Conservation (phyloP, 176 grass and related monocot genomes). For the Hyparrhenia diplandra region DNA sequence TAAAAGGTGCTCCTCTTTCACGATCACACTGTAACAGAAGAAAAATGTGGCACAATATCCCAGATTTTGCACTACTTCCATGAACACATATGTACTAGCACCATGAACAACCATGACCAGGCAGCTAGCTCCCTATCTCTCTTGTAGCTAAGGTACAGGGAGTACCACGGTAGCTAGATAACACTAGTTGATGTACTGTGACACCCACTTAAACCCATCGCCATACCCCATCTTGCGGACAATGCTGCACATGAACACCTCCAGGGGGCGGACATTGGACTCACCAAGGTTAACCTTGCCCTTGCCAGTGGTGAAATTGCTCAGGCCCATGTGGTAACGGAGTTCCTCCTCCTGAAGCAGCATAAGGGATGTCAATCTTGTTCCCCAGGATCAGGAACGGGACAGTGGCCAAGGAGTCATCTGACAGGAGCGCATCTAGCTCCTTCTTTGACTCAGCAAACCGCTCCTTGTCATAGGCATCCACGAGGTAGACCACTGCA, state of each 20-base stretch:
- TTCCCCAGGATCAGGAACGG: slow-evolving; percentile 80
- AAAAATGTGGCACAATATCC: slow-evolving; percentile 19
- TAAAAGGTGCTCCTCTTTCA: background rate
- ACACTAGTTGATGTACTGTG: slow-evolving; percentile 74
- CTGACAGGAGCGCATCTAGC: slow-evolving; percentile 66
- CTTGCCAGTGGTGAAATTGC: slow-evolving; percentile 78
- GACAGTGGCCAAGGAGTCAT: slow-evolving; percentile 55
- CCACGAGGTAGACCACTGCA: slow-evolving; percentile 81
- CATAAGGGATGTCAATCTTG: slow-evolving; percentile 80
- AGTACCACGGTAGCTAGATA: background rate
- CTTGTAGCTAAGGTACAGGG: slow-evolving; percentile 28
- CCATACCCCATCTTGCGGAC: slow-evolving; percentile 91
- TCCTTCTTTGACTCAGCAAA: slow-evolving; percentile 80
- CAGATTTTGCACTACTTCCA: slow-evolving; percentile 21
- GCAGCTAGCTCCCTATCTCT: slow-evolving; percentile 1
- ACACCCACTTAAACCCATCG: slow-evolving; percentile 83
- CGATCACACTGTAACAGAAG: slow-evolving; percentile 4
- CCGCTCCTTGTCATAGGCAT: slow-evolving; percentile 73
- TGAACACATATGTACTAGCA: slow-evolving; percentile 30
- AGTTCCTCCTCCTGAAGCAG: slow-evolving; percentile 67
- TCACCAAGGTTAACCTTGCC: slow-evolving; percentile 62
- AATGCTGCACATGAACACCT: slow-evolving; percentile 91
- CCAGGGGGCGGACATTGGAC: slow-evolving; percentile 65
- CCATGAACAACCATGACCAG: slow-evolving; percentile 19
- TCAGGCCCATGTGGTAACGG: slow-evolving; percentile 67